Conservation (phyloP, 495 filamentous ascomycete genomes). For the Xylaria curta region DNA sequence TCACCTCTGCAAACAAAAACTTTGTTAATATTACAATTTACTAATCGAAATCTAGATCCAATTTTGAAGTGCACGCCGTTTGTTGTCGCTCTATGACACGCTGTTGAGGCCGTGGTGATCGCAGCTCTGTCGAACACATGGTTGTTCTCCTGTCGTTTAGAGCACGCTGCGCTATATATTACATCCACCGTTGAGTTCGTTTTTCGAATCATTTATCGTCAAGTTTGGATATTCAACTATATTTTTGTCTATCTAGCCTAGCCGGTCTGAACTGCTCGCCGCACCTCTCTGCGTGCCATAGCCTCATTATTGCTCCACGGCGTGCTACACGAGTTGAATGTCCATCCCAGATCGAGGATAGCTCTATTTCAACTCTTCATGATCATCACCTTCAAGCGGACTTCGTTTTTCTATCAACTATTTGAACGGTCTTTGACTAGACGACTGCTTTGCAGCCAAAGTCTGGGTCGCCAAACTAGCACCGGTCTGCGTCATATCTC, state of each 20-base stretch:
- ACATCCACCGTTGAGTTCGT: not conserved
- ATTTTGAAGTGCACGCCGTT: not conserved
- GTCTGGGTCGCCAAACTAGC: not conserved
- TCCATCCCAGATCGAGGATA: not conserved
- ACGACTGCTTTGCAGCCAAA: conserved; percentile 13
- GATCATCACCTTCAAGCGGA: too few relatives aligned
- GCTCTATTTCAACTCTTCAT: not conserved
- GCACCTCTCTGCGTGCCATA: not conserved
- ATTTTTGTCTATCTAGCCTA: not conserved
- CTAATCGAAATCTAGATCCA: not conserved
- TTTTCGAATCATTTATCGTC: not conserved
- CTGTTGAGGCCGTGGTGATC: not conserved
- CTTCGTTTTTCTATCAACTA: not conserved
- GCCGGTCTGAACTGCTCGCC: not conserved
- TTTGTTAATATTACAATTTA: not conserved
- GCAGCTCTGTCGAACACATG: not conserved
- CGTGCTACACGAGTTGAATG: not conserved
- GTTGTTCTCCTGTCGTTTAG: not conserved
- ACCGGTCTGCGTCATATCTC: conserved; percentile 8
- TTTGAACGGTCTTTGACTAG: not conserved
- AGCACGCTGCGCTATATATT: not conserved
- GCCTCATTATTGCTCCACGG: not conserved
- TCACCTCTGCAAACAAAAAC: not conserved
- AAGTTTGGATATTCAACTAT: not conserved
- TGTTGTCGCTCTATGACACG: not conserved